A percentile compares a stretch with the other conserved stretches of the same genome.
Evolutionary conservation across 108 stramenopile species (phyloP).

Genomic region (Skeletonema costatum): DNA sequence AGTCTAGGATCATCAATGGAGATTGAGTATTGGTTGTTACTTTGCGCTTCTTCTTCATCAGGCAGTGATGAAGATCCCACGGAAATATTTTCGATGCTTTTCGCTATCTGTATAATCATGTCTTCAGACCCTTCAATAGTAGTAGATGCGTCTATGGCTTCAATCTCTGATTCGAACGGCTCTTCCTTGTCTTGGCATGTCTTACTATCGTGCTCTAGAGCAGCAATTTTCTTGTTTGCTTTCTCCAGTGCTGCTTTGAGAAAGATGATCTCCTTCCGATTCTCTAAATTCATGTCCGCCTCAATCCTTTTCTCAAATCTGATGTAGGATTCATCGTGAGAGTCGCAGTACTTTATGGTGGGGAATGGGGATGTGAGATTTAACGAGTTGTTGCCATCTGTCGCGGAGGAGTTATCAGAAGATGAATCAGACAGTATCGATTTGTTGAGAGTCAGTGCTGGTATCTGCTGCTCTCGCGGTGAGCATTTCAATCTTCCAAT

Average conservation of each 20-base stretch:
- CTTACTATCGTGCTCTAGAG: constrained; percentile 25
- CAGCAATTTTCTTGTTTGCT: constrained; percentile 64
- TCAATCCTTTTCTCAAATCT: constrained; percentile 43
- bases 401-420: constrained; percentile 27
- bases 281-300: constrained; percentile 34
- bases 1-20: constrained; percentile 37
- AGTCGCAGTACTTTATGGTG: constrained; percentile 36
- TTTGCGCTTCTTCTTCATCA: constrained; percentile 10
- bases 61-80: constrained; percentile 9
- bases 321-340: constrained; percentile 52
- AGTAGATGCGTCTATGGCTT: constrained; percentile 32
- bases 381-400: constrained; percentile 29
- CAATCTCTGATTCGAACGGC: constrained; percentile 46
- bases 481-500: constrained; percentile 70
- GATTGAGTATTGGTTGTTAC: constrained; percentile 13
- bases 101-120: constrained; percentile 38
- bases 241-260: constrained; percentile 62
- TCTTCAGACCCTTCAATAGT: constrained; percentile 20
- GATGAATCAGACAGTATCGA: constrained; percentile 38
- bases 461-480: constrained; percentile 23
- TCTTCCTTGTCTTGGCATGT: constrained; percentile 5
- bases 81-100: constrained; percentile 40
- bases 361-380: constrained; percentile 29
- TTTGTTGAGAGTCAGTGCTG: constrained; percentile 9
- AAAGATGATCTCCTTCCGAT: constrained; percentile 46